Evolutionary conservation across 257 asterid genomes (phyloP).

Genomic region (Asclepias syriaca): DNA sequence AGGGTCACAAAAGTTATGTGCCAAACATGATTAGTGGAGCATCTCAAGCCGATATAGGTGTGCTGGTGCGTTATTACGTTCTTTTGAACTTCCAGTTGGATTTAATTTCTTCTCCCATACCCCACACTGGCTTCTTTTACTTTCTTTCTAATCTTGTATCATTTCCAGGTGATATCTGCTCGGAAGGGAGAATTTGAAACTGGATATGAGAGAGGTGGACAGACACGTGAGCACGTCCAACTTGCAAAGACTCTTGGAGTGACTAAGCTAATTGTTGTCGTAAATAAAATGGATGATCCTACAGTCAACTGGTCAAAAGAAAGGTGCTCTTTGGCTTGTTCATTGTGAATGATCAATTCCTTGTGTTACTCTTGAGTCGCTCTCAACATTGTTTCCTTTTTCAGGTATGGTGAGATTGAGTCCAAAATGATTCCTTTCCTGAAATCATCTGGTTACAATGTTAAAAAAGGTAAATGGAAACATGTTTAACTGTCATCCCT

Average conservation of each 20-base stretch:
- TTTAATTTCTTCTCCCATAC: neutral
- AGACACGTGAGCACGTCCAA: conserved; percentile 97
- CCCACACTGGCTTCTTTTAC: neutral
- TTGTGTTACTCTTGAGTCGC: neutral
- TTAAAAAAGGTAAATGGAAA: conserved; percentile 70
- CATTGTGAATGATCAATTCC: neutral
- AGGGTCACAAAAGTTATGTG: conserved; percentile 98
- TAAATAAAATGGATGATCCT: conserved; percentile 98
- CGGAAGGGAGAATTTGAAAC: conserved; percentile 96
- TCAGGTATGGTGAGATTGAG: conserved; percentile 96
- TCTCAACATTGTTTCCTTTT: conserved; percentile 8
- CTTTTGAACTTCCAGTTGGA: conserved; percentile 4
- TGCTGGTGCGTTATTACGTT: conserved; percentile 47
- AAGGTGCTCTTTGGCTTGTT: conserved; percentile 46
- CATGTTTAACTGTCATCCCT: neutral
- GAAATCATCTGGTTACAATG: conserved; percentile 79
- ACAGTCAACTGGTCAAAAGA: conserved; percentile 95
- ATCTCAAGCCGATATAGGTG: conserved; percentile 97
- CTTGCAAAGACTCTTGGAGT: conserved; percentile 97
- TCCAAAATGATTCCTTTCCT: conserved; percentile 67
- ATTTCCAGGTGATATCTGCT: conserved; percentile 78
- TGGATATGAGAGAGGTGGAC: conserved; percentile 99
- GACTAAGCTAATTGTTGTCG: conserved; percentile 82
- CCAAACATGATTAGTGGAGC: conserved; percentile 99
- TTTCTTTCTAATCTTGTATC: neutral